These are phyloP conservation scores for Lablab purpureus DNA, from an alignment of 306 rosid genomes.

Conservation along the genomic window DNA sequence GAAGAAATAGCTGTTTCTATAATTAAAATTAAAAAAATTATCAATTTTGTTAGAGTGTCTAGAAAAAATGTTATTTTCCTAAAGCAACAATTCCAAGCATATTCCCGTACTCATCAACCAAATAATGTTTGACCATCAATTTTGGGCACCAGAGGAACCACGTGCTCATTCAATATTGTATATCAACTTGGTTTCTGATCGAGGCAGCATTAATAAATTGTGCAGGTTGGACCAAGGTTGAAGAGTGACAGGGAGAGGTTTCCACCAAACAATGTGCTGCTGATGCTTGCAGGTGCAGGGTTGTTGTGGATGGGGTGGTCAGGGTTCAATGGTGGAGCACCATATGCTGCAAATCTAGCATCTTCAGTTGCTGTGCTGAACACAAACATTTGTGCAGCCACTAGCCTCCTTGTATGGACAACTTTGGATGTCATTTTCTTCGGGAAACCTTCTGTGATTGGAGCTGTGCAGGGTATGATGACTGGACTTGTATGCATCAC, in stretches of 20 bases:
- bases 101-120: neutral
- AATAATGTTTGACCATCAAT: neutral
- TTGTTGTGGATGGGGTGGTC: slow-evolving; percentile 97
- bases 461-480: slow-evolving; percentile 99
- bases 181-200: slow-evolving; percentile 3
- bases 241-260: slow-evolving; percentile 90
- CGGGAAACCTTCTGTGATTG: slow-evolving; percentile 93
- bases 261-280: slow-evolving; percentile 86
- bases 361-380: slow-evolving; percentile 80
- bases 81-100: neutral
- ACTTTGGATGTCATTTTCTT: slow-evolving; percentile 75
- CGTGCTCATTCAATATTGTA: neutral
- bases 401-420: slow-evolving; percentile 91
- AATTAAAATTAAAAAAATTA: neutral
- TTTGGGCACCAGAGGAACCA: neutral
- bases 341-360: slow-evolving; percentile 74
- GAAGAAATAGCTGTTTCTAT: neutral
- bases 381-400: slow-evolving; percentile 86
- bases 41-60: neutral
- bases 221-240: slow-evolving; percentile 88
- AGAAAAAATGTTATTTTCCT: neutral
- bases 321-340: slow-evolving; percentile 95
- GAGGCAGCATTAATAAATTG: neutral
- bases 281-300: slow-evolving; percentile 89
- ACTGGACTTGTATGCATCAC: slow-evolving; percentile 96